These are phyloP conservation scores for Alloascoidea hylecoeti DNA, from an alignment of 805 yeast species.

Conservation along the genomic window DNA sequence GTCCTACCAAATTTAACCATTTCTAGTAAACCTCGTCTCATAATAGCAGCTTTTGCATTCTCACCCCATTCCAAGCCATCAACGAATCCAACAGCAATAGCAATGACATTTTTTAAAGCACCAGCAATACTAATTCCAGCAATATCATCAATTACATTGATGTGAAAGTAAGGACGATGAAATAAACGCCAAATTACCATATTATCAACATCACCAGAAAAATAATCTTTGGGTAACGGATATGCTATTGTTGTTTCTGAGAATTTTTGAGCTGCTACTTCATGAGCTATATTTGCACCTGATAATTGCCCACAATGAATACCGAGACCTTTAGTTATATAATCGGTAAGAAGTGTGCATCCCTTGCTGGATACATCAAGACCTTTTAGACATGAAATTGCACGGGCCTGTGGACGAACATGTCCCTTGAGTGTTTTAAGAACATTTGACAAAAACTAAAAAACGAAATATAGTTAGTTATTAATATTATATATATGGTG, in stretches of 20 bases:
- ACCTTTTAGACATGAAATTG: slow-evolving; percentile 93
- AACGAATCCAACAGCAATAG: slow-evolving; percentile 93
- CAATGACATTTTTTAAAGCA: slow-evolving; percentile 92
- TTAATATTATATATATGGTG: background rate
- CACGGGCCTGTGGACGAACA: slow-evolving; percentile 58
- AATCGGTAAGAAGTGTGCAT: slow-evolving; percentile 68
- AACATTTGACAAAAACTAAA: slow-evolving; percentile 55
- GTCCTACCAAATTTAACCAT: slow-evolving; percentile 73
- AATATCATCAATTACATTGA: slow-evolving; percentile 79
- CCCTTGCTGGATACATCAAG: slow-evolving; percentile 64
- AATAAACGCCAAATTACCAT: slow-evolving; percentile 62
- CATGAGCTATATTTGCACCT: slow-evolving; percentile 96
- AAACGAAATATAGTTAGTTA: background rate
- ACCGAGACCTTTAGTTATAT: slow-evolving; percentile 67
- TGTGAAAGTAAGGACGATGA: slow-evolving; percentile 98
- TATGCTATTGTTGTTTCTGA: slow-evolving; percentile 97
- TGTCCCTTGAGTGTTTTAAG: slow-evolving; percentile 66
- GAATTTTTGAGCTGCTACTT: slow-evolving; percentile 91
- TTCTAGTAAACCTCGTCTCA: slow-evolving; percentile 90
- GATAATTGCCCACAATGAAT: slow-evolving; percentile 92
- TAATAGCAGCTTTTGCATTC: slow-evolving; percentile 94
- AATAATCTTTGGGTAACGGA: slow-evolving; percentile 54
- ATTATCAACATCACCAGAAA: slow-evolving; percentile 63
- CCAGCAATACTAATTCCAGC: slow-evolving; percentile 96
- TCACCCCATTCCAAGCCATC: slow-evolving; percentile 99